Percentiles rank a stretch among this genome's conserved stretches.
These are phyloP conservation scores for Erodium moschatum DNA, from an alignment of 441 rosid genomes.

Conservation along the genomic window DNA sequence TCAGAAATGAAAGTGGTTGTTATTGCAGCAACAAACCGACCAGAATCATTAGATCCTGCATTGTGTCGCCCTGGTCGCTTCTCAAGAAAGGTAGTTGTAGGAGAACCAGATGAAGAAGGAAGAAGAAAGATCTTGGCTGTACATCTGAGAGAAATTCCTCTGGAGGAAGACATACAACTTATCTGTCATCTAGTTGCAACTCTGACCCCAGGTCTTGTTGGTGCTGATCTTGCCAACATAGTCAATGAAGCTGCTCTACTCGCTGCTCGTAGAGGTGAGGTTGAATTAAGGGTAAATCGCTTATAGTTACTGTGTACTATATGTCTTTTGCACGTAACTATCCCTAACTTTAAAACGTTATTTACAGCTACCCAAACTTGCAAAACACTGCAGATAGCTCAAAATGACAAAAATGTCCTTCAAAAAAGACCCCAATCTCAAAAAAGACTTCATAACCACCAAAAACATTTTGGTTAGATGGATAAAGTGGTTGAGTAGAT, in stretches of 20 bases:
- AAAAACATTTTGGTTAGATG: too few relatives aligned
- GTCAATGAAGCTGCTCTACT: constrained; percentile 73
- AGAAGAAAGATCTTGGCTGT: constrained; percentile 56
- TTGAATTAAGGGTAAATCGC: not conserved
- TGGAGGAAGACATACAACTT: constrained; percentile 54
- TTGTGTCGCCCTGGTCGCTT: constrained; percentile 73
- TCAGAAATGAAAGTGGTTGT: constrained; percentile 59
- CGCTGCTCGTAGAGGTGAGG: constrained; percentile 83
- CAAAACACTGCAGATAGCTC: too few relatives aligned
- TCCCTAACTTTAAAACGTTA: too few relatives aligned
- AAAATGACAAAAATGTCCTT: too few relatives aligned
- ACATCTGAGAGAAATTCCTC: constrained; percentile 57
- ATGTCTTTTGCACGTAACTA: too few relatives aligned
- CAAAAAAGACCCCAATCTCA: too few relatives aligned
- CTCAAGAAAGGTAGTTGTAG: constrained; percentile 63
- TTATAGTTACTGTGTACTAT: too few relatives aligned
- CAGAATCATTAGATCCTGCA: constrained; percentile 63
- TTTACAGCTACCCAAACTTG: too few relatives aligned
- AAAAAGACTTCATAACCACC: too few relatives aligned
- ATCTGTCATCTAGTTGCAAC: constrained; percentile 58
- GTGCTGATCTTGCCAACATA: constrained; percentile 72
- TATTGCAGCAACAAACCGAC: constrained; percentile 66
- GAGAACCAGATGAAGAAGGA: constrained; percentile 70
- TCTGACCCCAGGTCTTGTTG: constrained; percentile 59
- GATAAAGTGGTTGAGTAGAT: too few relatives aligned